Conservation (phyloP, 306 rosid genomes). For the Cyamopsis tetragonoloba region DNA sequence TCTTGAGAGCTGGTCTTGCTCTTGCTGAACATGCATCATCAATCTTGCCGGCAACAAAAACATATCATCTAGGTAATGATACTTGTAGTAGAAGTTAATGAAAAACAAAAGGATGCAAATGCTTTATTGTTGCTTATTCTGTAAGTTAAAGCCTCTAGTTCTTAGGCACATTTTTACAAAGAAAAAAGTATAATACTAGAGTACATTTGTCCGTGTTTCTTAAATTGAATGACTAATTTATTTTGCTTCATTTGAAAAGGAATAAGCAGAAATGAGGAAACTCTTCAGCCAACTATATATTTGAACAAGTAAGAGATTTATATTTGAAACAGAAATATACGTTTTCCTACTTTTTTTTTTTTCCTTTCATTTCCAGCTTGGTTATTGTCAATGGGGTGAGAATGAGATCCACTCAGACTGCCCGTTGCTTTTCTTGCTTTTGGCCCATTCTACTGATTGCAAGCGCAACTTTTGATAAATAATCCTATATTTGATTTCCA, state of each 20-base stretch:
- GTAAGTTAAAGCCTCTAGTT: neutral
- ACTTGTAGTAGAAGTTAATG: neutral
- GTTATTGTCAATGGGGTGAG: neutral
- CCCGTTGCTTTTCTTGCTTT: slow-evolving; percentile 1
- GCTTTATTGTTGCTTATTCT: neutral
- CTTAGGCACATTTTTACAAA: neutral
- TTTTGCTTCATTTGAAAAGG: slow-evolving; percentile 46
- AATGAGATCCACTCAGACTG: neutral
- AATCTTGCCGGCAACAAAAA: slow-evolving; percentile 77
- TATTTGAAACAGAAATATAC: neutral
- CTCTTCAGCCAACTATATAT: slow-evolving; percentile 77
- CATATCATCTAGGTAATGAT: slow-evolving; percentile 81
- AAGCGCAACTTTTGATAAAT: neutral
- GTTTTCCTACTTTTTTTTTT: neutral
- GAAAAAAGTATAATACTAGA: slow-evolving; percentile 2
- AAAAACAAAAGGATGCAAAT: neutral
- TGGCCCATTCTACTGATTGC: slow-evolving; percentile 2
- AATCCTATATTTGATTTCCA: slow-evolving; percentile 20
- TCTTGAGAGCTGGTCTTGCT: slow-evolving; percentile 90
- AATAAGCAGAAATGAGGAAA: slow-evolving; percentile 75
- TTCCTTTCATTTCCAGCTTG: neutral
- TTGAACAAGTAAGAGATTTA: slow-evolving; percentile 73
- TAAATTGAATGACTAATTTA: neutral
- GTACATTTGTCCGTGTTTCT: neutral
- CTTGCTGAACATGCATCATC: slow-evolving; percentile 80